These are phyloP conservation scores for Debaryomyces maramus DNA, from an alignment of 805 yeast genomes.

Conservation along the genomic window DNA sequence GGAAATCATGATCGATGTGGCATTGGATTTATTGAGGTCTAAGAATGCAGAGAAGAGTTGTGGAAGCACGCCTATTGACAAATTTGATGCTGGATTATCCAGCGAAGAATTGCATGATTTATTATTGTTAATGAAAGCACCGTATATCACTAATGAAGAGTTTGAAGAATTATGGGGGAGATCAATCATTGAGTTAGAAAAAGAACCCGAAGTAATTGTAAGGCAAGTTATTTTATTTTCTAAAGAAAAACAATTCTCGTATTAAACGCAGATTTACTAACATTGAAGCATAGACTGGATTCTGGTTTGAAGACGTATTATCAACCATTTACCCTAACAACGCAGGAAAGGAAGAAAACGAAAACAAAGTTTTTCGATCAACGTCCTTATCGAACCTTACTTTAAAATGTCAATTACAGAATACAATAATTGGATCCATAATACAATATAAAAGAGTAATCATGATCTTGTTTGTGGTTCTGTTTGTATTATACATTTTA, in stretches of 20 bases:
- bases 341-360: constrained; percentile 40
- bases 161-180: constrained; percentile 74
- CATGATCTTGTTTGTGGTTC: constrained; percentile 11
- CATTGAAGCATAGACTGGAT: constrained; percentile 21
- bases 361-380: constrained; percentile 66
- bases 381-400: constrained; percentile 65
- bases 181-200: constrained; percentile 59
- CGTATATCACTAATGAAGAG: constrained; percentile 55
- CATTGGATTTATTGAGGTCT: constrained; percentile 63
- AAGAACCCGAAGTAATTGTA: constrained; percentile 70
- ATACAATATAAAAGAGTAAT: constrained; percentile 23
- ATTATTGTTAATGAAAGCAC: constrained; percentile 46
- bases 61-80: constrained; percentile 47
- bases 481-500: constrained; percentile 20
- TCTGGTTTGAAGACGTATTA: constrained; percentile 16
- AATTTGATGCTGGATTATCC: constrained; percentile 51
- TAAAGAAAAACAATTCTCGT: constrained; percentile 1
- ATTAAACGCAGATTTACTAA: constrained; percentile 17
- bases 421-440: constrained; percentile 45
- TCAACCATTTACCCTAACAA: constrained; percentile 34
- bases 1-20: constrained; percentile 62
- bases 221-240: constrained; percentile 58
- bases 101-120: constrained; percentile 53
- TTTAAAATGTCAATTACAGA: constrained; percentile 55
- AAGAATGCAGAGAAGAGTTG: constrained; percentile 66